Conservation (phyloP, 1,139 yeast genomes). For the Candida dubliniensis region DNA sequence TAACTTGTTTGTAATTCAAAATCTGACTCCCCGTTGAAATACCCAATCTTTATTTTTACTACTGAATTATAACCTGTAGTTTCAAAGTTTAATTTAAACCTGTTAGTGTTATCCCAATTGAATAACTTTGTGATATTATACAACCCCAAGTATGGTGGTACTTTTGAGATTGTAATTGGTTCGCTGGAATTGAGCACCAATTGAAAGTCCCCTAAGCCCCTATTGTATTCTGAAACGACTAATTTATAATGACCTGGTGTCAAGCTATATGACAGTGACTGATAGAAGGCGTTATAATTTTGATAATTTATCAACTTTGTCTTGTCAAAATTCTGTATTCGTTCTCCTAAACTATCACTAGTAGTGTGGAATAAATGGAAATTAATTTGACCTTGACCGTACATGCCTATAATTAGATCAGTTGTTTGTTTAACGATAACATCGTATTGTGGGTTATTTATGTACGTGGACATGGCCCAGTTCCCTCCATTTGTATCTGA, state of each 20-base stretch:
- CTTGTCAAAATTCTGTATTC: slow-evolving; percentile 29
- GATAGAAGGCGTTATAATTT: slow-evolving; percentile 24
- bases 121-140: slow-evolving; percentile 25
- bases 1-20: slow-evolving; percentile 28
- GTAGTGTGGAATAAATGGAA: slow-evolving; percentile 45
- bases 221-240: slow-evolving; percentile 33
- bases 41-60: slow-evolving; percentile 28
- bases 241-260: slow-evolving; percentile 39
- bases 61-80: slow-evolving; percentile 21
- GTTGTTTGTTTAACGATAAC: slow-evolving; percentile 21
- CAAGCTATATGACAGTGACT: slow-evolving; percentile 19
- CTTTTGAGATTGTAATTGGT: slow-evolving; percentile 15
- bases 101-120: slow-evolving; percentile 40
- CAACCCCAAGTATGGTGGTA: slow-evolving; percentile 35
- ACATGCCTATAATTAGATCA: slow-evolving; percentile 25
- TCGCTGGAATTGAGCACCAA: slow-evolving; percentile 17
- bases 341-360: slow-evolving; percentile 16
- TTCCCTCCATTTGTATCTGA: slow-evolving; percentile 54
- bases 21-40: slow-evolving; percentile 18
- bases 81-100: slow-evolving; percentile 34
- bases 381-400: slow-evolving; percentile 21
- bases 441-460: slow-evolving; percentile 64
- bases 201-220: slow-evolving; percentile 12
- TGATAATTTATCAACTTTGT: slow-evolving; percentile 29
- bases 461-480: slow-evolving; percentile 50